A percentile compares a stretch with the other conserved stretches of the same genome.
Conservation (phyloP, 2,329 filamentous ascomycete species). For the Ploettnerulaceae sp. region DNA sequence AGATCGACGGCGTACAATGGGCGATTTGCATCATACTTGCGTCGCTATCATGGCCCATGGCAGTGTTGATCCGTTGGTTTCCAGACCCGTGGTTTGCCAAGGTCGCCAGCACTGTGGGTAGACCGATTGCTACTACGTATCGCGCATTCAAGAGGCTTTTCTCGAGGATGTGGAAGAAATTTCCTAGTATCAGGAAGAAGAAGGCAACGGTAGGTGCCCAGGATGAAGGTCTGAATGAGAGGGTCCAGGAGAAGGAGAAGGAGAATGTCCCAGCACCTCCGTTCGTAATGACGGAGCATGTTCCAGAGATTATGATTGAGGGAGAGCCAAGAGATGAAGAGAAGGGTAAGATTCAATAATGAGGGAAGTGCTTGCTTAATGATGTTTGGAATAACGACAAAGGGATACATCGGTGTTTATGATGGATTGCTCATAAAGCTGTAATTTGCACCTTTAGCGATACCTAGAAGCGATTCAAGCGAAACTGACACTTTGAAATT, state of each 20-base stretch:
- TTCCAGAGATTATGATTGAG: slow-evolving; percentile 7
- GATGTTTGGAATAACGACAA: no score
- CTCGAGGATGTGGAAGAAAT: slow-evolving; percentile 1
- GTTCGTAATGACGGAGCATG: slow-evolving; percentile 6
- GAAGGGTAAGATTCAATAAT: slow-evolving; percentile 3
- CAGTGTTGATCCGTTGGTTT: slow-evolving; percentile 32
- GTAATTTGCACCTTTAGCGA: no score
- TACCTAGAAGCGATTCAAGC: no score
- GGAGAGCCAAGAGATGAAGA: slow-evolving; percentile 7
- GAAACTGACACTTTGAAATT: no score
- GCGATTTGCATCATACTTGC: slow-evolving; percentile 80
- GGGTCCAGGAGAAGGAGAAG: slow-evolving; percentile 1
- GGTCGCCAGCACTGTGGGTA: slow-evolving; percentile 2
- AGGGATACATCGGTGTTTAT: no score
- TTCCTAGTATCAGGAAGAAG: slow-evolving; percentile 6
- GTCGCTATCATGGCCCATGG: slow-evolving; percentile 78
- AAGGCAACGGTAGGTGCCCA: background rate
- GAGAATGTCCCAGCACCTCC: background rate
- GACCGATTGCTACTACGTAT: slow-evolving; percentile 2
- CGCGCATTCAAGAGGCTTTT: slow-evolving; percentile 1
- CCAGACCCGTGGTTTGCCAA: slow-evolving; percentile 6
- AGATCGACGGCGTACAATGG: slow-evolving; percentile 73
- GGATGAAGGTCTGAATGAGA: no score
- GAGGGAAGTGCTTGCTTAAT: no score
- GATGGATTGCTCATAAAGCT: no score